These are phyloP conservation scores for Fusarium tricinctum DNA, from an alignment of 2,329 filamentous ascomycete species.

Conservation along the genomic window DNA sequence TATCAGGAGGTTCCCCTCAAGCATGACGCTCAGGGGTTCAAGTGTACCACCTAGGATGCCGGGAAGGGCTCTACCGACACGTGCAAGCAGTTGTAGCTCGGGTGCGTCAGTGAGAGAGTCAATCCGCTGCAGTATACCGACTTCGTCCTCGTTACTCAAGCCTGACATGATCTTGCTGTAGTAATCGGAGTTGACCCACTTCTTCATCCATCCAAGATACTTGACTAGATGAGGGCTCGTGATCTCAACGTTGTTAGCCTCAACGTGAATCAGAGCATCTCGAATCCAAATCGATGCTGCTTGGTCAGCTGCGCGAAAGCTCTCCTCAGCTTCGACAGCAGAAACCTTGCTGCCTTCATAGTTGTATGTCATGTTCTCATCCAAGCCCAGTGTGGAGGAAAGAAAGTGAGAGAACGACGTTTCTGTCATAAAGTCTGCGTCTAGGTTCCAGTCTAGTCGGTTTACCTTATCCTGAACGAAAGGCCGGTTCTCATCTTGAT, in stretches of 20 bases:
- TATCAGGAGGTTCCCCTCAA: slow-evolving; percentile 2
- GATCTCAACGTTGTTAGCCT: slow-evolving; percentile 9
- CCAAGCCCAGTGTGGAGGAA: slow-evolving; percentile 1
- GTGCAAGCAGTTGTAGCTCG: slow-evolving; percentile 11
- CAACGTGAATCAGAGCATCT: slow-evolving; percentile 4
- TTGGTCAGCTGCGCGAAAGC: slow-evolving; percentile 7
- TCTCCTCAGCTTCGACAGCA: neutral
- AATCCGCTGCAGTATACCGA: neutral
- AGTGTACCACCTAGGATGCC: neutral
- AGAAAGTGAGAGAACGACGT: slow-evolving; percentile 3
- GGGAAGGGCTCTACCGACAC: slow-evolving; percentile 6
- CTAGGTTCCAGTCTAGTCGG: slow-evolving; percentile 10
- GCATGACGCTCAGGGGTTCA: slow-evolving; percentile 11
- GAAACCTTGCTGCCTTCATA: slow-evolving; percentile 7
- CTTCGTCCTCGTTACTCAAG: neutral
- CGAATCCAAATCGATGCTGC: slow-evolving; percentile 15
- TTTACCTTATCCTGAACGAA: slow-evolving; percentile 12
- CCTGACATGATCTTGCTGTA: slow-evolving; percentile 12
- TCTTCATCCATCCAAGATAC: slow-evolving; percentile 21
- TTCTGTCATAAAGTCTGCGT: slow-evolving; percentile 5
- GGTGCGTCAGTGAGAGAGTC: slow-evolving; percentile 1
- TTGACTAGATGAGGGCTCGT: slow-evolving; percentile 13
- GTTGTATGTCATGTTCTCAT: slow-evolving; percentile 11
- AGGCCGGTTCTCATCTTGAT: slow-evolving; percentile 7
- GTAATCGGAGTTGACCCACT: slow-evolving; percentile 11